Base-by-base conservation (phyloP, 176 grass and related monocot species). In the Cymbopogon citratus region DNA sequence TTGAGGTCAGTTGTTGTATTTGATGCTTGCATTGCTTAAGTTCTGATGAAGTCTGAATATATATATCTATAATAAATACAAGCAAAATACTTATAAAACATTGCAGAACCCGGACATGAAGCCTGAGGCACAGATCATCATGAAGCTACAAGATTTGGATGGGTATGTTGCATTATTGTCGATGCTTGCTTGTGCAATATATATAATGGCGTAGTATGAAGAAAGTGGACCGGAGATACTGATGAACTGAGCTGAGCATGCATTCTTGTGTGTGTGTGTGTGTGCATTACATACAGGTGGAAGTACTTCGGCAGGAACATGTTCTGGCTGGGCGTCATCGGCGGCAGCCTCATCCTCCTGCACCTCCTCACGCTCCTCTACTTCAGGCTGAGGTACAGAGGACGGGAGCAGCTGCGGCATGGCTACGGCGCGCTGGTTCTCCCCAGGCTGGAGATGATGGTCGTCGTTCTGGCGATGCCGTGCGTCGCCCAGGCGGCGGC, bases 91-190 rank as follows among this genome's bases (percentile, higher is more conserved):
- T n/a, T n/a, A n/a, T n/a, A 48, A 48, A 48, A 48, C 7, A 2
- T 52, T 89, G 73, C 94, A 94, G 96, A 93, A 93, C 24, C 92
- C 89, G 49, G 87, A 88, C 78, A 91, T 93, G 87, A 98, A 93
- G 86, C 96, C 96, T 14, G 84, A 95, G 48, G 92, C 92, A 41
- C 87, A 98, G 59, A 88, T 95, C 63, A 92, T 94, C 66, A 88
- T 82, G 79, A 81, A 81, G 71, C 80, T 90, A 19, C 90, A 91
- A 77, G 90, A 88, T 84, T 62, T 82, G 62, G 85, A 95, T 66
- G 88, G 90, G 88, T 97, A 91, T 16, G 62, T 16, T 27, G 27
- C 48, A 38, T 9, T 18, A 7, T 39, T 18, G 12, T 33, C 9
- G 13, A 14, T 64, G 25, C 5, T 16, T 35, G 12, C 27, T 35